Conservation (phyloP, 179 eudicot species). For the Beta lomatogona region DNA sequence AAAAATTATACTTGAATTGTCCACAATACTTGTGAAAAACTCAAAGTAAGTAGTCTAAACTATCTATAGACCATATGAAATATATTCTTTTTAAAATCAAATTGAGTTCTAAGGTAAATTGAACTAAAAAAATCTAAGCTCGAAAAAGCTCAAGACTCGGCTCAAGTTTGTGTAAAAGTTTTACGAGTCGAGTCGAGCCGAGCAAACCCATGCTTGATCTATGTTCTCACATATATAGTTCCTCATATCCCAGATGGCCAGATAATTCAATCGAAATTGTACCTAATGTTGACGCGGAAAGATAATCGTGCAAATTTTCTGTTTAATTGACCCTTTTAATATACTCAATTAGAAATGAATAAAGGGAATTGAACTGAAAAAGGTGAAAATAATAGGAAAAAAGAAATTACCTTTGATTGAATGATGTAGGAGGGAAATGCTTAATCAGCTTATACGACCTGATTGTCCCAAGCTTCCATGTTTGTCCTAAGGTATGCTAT, state of each 20-base stretch:
- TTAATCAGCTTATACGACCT: slow-evolving; percentile 19
- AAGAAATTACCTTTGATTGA: slow-evolving; percentile 33
- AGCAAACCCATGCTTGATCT: too few relatives aligned
- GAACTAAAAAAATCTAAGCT: too few relatives aligned
- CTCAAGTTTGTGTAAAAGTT: too few relatives aligned
- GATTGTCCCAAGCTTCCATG: slow-evolving; percentile 28
- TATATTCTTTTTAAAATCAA: too few relatives aligned
- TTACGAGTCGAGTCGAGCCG: too few relatives aligned
- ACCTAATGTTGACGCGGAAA: not conserved
- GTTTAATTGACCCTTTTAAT: not conserved
- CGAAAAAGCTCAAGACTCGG: too few relatives aligned
- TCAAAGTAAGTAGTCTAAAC: too few relatives aligned
- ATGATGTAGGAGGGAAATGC: slow-evolving; percentile 15
- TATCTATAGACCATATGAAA: too few relatives aligned
- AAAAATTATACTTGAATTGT: too few relatives aligned
- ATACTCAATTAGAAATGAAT: not conserved
- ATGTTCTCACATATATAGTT: not conserved
- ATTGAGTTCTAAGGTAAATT: too few relatives aligned
- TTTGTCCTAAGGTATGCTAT: slow-evolving; percentile 22
- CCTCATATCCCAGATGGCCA: not conserved
- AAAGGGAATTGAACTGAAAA: not conserved
- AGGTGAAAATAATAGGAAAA: not conserved
- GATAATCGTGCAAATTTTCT: not conserved
- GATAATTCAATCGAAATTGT: not conserved
- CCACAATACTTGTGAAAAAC: too few relatives aligned